A percentile compares a stretch with the other conserved stretches of the same genome.
phyloP scores from a whole-genome alignment of 306 rosid species.

The Medicago truncatula region DNA sequence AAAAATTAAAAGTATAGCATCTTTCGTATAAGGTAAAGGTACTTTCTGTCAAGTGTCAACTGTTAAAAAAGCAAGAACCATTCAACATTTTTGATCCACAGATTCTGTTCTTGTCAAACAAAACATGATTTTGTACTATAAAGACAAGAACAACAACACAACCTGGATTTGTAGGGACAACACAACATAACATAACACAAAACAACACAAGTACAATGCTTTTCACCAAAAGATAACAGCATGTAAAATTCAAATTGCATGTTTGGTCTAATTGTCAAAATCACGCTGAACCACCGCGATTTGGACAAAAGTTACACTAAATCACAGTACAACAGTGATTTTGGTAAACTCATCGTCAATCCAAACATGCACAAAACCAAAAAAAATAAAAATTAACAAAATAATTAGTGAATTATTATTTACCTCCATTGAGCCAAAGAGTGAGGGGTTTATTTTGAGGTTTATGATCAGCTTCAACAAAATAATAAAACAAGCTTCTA shows the following conservation, averaged over 20 bases:
- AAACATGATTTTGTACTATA: background rate
- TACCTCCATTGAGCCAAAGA: slow-evolving; percentile 98
- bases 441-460: slow-evolving; percentile 64
- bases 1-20: too few relatives aligned
- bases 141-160: slow-evolving; percentile 3
- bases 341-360: background rate
- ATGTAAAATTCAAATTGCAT: background rate
- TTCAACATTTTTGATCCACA: slow-evolving; percentile 1
- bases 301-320: background rate
- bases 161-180: slow-evolving; percentile 34
- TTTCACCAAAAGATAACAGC: background rate
- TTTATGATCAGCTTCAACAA: slow-evolving; percentile 70
- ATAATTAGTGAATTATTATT: background rate
- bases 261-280: background rate
- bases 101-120: background rate
- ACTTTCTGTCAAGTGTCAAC: slow-evolving; percentile 2
- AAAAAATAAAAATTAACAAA: background rate
- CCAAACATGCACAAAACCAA: background rate
- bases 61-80: background rate
- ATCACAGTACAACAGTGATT: background rate
- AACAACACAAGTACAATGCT: background rate
- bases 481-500: slow-evolving; percentile 83
- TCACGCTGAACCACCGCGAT: background rate
- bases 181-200: background rate
- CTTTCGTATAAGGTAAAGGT: background rate